phyloP scores from a whole-genome alignment of 768 basidiomycete species.

The Hemileccinum rubropunctum region DNA sequence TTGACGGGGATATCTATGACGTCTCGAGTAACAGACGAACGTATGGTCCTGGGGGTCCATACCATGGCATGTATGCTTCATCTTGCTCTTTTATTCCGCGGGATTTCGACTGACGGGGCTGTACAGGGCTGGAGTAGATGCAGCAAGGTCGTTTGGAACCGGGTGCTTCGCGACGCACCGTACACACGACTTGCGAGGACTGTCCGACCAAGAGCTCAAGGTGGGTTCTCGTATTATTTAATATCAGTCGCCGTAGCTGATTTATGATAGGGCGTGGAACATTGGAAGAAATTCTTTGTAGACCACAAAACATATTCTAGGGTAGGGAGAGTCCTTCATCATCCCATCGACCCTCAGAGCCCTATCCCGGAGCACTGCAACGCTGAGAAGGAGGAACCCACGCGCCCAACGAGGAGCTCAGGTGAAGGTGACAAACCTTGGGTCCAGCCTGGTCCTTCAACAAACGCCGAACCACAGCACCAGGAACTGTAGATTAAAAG shows the following conservation, averaged over 20 bases:
- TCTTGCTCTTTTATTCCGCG: constrained; percentile 12
- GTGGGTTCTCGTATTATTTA: constrained; percentile 42
- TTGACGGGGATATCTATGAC: constrained; percentile 92
- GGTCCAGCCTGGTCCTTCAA: constrained; percentile 15
- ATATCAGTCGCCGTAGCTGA: neutral
- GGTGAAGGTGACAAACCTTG: constrained; percentile 30
- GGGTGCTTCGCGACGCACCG: constrained; percentile 90
- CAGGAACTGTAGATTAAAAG: constrained; percentile 32
- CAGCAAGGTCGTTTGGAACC: constrained; percentile 89
- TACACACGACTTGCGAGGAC: constrained; percentile 86
- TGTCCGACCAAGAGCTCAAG: constrained; percentile 65
- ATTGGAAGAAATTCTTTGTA: constrained; percentile 90
- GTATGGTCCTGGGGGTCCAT: constrained; percentile 89
- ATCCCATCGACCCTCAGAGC: constrained; percentile 70
- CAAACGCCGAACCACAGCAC: constrained; percentile 12
- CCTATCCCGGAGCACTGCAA: constrained; percentile 77
- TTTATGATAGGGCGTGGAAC: constrained; percentile 57
- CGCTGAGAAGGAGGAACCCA: constrained; percentile 48
- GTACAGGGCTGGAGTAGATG: constrained; percentile 77
- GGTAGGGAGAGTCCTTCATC: constrained; percentile 74
- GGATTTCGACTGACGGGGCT: constrained; percentile 22
- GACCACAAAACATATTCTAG: constrained; percentile 78
- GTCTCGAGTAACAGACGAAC: constrained; percentile 71
- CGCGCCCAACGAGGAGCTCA: constrained; percentile 27
- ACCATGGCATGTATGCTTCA: constrained; percentile 60